Base-by-base conservation (phyloP, 441 rosid species). In the Populus tomentosa region DNA sequence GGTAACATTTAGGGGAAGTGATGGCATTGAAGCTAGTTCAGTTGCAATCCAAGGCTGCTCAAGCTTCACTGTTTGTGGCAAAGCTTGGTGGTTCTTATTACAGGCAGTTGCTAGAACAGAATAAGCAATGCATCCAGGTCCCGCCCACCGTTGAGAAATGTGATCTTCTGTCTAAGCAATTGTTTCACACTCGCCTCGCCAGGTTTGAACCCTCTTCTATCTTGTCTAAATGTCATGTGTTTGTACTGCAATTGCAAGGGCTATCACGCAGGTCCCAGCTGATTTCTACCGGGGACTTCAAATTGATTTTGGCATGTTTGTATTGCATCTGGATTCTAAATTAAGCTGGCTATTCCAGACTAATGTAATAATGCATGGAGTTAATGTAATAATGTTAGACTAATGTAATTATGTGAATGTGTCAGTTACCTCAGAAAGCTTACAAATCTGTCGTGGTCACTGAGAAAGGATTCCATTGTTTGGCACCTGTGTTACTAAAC, bases 171-270 rank as follows among this genome's bases (percentile, higher is more conserved):
- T 78, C 92, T 18, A 88, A 93, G 86, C 94, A 91, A 62, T 82
- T 93, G 80, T 82, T 93, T 1, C 89, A 90, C 89, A 90, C 98
- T 74, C 94, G 96, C 67, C 92, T 91, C 1, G 94, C 94, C 30
- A 90, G 98, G 98, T 93, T 74, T 3, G 46, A 38, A 38, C 46
- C 13, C 46, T 38, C 13, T 38, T 38, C 46, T 2, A 38, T 38
- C 13, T 38, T 38, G 46, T 38, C 46, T 10, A 38, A 38, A 0
- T 10, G 2, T 38, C 46, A 10, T 38, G 46, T 38, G 3, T 38
- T 38, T 38, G 46, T 38, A 10, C 46, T 38, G 46, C 46, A 38
- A 38, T 38, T 38, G 46, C 46, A 38, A 38, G 46, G 46, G 46
- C 0, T 2, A 38, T 38, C 46, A 38, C 46, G 24, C 24, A 24